Evolutionary conservation across 345 rosid genomes (phyloP).

Genomic region (thale cress (Arabidopsis thaliana)): TAIR10.1 NC_003074.8:6765001-6765500

Average conservation of each 20-base stretch:
- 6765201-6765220: slow-evolving; percentile 76
- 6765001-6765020: slow-evolving; percentile 97
- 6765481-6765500: slow-evolving; percentile 74
- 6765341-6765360: slow-evolving; percentile 10
- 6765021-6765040: slow-evolving; percentile 70
- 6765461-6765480: slow-evolving; percentile 78
- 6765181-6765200: slow-evolving; percentile 79
- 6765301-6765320: slow-evolving; percentile 46
- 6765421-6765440: slow-evolving; percentile 99
- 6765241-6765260: slow-evolving; percentile 68
- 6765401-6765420: slow-evolving; percentile 49
- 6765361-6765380: neutral
- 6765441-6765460: slow-evolving; percentile 87
- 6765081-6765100: slow-evolving; percentile 4
- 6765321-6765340: slow-evolving; percentile 14
- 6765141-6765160: slow-evolving; percentile 89
- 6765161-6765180: slow-evolving; percentile 85
- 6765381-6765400: neutral
- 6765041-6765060: slow-evolving; percentile 40
- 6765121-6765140: slow-evolving; percentile 80
- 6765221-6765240: slow-evolving; percentile 84
- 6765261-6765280: slow-evolving; percentile 98
- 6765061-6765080: slow-evolving; percentile 25
- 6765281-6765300: slow-evolving; percentile 91
- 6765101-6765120: neutral